Evolutionary conservation across 176 grass and related monocot genomes (phyloP), one percentile per base, ranked within the genome.

Genomic region (Rhipidocladum racemiflorum): DNA sequence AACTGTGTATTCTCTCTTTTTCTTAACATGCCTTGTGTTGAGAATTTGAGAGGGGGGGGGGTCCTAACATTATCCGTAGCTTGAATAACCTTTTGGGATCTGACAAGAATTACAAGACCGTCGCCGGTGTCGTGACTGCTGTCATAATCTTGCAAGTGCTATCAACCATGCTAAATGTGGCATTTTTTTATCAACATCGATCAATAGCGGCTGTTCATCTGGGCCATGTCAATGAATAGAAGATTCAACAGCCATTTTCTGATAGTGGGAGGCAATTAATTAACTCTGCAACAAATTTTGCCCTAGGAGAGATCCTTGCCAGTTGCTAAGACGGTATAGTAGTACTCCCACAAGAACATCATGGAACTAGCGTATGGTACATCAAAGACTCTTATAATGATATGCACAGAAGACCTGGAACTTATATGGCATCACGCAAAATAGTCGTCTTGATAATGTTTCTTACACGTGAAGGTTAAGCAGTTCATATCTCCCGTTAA

Each of bases 391-490:
- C n/a, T 49, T 18, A 46, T n/a, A 39, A 32, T 15, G 10, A 39
- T 35, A 32, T 2, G 14, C 17, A 49, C 45, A 39, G 20, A 34
- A 61, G 56, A n/a, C n/a, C n/a, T n/a, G n/a, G 48, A 67, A 35
- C 56, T 46, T 9, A 64, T 24, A 59, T 71, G 7, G 49, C 38
- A 84, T 75, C 49, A 74, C 18, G 15, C 25, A 45, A 50, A 71
- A 54, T 42, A 24, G 3, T 15, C 34, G 18, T n/a, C 20, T 10
- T 67, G 36, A 9, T 13, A 36, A 6, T 16, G 53, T 68, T n/a
- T 16, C 71, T 68, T 81, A 59, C 3, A 50, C 66, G 57, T 88
- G 21, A 67, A 74, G 68, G 24, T 61, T 44, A 80, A 79, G 75
- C 87, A 32, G 75, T 40, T 35, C 45, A 62, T 35, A 63, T 57